Percentiles rank a stretch among this genome's conserved stretches.
phyloP scores from a whole-genome alignment of 495 filamentous ascomycete genomes.

The Lichenothelia convexa region DNA sequence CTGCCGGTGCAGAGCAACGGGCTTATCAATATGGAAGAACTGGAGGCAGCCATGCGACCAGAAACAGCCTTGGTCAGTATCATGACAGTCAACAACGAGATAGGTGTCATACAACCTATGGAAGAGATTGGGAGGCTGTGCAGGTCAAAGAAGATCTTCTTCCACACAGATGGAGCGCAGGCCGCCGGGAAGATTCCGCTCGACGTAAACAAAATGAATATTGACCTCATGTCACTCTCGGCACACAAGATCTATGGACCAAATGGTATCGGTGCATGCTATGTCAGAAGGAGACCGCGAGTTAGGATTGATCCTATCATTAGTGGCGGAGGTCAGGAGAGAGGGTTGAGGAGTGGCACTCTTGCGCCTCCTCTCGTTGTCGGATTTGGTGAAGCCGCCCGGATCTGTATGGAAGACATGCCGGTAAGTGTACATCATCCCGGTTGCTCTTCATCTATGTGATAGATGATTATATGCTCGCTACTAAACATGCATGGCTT shows the following conservation, averaged over 20 bases:
- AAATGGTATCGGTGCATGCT: slow-evolving; percentile 93
- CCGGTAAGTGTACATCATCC: slow-evolving; percentile 41
- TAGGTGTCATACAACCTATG: slow-evolving; percentile 90
- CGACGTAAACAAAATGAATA: slow-evolving; percentile 90
- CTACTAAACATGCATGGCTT: slow-evolving; percentile 48
- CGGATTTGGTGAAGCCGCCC: slow-evolving; percentile 89
- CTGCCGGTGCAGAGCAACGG: slow-evolving; percentile 75
- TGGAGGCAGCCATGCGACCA: slow-evolving; percentile 80
- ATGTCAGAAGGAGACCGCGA: slow-evolving; percentile 73
- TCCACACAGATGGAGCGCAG: slow-evolving; percentile 95
- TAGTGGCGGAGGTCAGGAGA: slow-evolving; percentile 86
- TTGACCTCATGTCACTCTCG: slow-evolving; percentile 98
- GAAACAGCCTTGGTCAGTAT: slow-evolving; percentile 87
- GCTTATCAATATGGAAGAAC: slow-evolving; percentile 61
- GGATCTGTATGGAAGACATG: slow-evolving; percentile 77
- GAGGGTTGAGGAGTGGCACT: slow-evolving; percentile 84
- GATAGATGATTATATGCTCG: slow-evolving; percentile 47
- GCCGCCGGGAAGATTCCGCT: slow-evolving; percentile 94
- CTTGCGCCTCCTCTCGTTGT: slow-evolving; percentile 76
- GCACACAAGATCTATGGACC: slow-evolving; percentile 98
- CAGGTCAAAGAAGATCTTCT: slow-evolving; percentile 82
- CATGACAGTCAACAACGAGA: slow-evolving; percentile 99
- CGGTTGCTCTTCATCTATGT: slow-evolving; percentile 3
- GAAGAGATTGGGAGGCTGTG: slow-evolving; percentile 88
- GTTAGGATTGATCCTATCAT: slow-evolving; percentile 94